Evolutionary conservation across 495 filamentous ascomycete genomes (phyloP), one percentile per base, ranked within the genome.

Genomic region (Daldinia loculata): DNA sequence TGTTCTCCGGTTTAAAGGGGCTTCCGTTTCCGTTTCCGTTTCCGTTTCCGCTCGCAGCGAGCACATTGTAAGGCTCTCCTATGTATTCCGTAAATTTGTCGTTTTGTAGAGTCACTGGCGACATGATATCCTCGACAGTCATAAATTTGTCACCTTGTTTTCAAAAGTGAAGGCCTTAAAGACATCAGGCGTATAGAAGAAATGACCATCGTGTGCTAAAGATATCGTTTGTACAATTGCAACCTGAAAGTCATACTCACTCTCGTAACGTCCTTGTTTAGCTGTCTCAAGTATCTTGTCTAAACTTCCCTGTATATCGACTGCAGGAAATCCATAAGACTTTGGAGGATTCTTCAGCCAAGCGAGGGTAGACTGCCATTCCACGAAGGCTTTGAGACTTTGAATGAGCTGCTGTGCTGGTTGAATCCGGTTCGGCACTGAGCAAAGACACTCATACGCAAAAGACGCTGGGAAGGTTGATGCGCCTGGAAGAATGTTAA

Each of bases 171-270:
- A 79, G 4, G 50, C 70, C 59, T 72, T 75, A 60, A 80, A 76
- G 38, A 77, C 61, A 55, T 79, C 76, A 5, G 67, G 51, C 22
- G 52, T 17, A 58, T 69, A 78, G 0, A 43, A 50, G 39, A 88
- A 79, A 59, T 88, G 85, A 2, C 84, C 83, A 69, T 88, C 85
- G 61, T 87, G 78, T 0, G 84, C 84, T 0, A 80, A 78, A 6
- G 56, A 48, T n/a, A 85, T 69, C 5, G 84, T 74, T 7, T 75
- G 59, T 26, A 71, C 67, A 15, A 87, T 75, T 8, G 82, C 81
- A 8, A 80, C 50, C 26, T 86, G 84, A 68, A 87, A 86, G 5
- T 87, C 82, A 61, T 81, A 87, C 66, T 88, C 84, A 53, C 77
- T 85, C 15, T 64, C 72, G 63, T 80, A 88, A 12, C 58, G 68